Percentiles rank a stretch among this genome's conserved stretches.
phyloP scores from a whole-genome alignment of 1,284 basidiomycete species.

The Irpex rosettiformis region DNA sequence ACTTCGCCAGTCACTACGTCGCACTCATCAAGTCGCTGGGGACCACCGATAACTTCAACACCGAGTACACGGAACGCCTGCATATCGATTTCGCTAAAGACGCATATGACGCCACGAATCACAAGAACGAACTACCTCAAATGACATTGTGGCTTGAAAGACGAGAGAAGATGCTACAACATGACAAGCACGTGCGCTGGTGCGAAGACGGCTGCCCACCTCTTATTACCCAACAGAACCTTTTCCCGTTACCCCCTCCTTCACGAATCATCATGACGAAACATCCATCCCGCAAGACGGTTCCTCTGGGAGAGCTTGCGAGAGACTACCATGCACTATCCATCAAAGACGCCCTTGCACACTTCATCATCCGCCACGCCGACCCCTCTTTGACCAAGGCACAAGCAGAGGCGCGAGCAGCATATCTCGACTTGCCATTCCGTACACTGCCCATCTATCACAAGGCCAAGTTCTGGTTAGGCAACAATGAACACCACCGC shows the following conservation, averaged over 20 bases:
- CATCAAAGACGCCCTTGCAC: constrained; percentile 17
- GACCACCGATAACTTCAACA: constrained; percentile 26
- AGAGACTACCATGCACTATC: constrained; percentile 23
- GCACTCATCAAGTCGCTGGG: constrained; percentile 19
- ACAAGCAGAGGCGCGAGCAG: background rate
- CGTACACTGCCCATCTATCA: constrained; percentile 14
- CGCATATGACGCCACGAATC: constrained; percentile 31
- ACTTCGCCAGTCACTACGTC: constrained; percentile 23
- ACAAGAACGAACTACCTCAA: constrained; percentile 30
- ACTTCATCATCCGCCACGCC: constrained; percentile 8
- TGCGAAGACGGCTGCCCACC: constrained; percentile 23
- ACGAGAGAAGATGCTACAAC: constrained; percentile 24
- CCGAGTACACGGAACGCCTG: constrained; percentile 25
- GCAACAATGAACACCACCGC: too few relatives aligned
- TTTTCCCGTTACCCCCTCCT: background rate
- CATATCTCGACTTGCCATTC: too few relatives aligned
- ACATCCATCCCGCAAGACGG: constrained; percentile 21
- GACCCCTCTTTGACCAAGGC: background rate
- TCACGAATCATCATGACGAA: constrained; percentile 22
- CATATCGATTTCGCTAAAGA: too few relatives aligned
- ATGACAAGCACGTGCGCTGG: too few relatives aligned
- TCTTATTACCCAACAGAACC: constrained; percentile 11
- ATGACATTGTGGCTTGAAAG: constrained; percentile 34
- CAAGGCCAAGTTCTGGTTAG: too few relatives aligned
- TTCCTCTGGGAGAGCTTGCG: constrained; percentile 17